phyloP scores from a whole-genome alignment of 2,329 filamentous ascomycete genomes.

The Bipolaris gigantea region DNA sequence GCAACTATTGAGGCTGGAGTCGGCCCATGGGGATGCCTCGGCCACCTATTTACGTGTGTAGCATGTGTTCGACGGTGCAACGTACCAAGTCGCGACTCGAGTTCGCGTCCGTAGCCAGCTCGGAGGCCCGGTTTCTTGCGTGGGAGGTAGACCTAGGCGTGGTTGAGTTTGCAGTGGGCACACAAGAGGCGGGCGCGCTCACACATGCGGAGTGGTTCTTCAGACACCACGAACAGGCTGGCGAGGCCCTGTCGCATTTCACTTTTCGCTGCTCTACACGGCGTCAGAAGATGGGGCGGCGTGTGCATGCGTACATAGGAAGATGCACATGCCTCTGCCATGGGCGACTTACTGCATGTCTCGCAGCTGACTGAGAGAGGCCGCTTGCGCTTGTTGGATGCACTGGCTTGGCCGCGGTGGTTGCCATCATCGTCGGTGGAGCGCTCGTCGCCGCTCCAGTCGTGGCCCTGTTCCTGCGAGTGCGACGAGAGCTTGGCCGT shows the following conservation, averaged over 20 bases:
- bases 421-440: constrained; percentile 48
- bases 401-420: constrained; percentile 38
- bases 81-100: constrained; percentile 62
- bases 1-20: neutral
- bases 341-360: constrained; percentile 43
- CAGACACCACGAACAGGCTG: constrained; percentile 72
- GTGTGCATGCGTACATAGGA: neutral
- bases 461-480: constrained; percentile 39
- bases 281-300: neutral
- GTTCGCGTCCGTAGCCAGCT: constrained; percentile 64
- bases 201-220: constrained; percentile 66
- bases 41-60: constrained; percentile 1
- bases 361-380: constrained; percentile 64
- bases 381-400: constrained; percentile 52
- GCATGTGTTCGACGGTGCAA: neutral
- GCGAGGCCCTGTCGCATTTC: constrained; percentile 68
- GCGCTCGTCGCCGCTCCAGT: constrained; percentile 41
- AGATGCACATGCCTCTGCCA: neutral
- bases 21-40: constrained; percentile 6
- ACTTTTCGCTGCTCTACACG: constrained; percentile 71
- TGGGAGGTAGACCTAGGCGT: constrained; percentile 60
- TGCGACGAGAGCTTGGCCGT: constrained; percentile 39
- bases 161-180: constrained; percentile 4
- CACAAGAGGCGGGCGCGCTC: constrained; percentile 12
- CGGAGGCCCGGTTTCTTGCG: constrained; percentile 68